Evolutionary conservation across 108 stramenopile genomes (phyloP).

Genomic region (Skeletonema tropicum): DNA sequence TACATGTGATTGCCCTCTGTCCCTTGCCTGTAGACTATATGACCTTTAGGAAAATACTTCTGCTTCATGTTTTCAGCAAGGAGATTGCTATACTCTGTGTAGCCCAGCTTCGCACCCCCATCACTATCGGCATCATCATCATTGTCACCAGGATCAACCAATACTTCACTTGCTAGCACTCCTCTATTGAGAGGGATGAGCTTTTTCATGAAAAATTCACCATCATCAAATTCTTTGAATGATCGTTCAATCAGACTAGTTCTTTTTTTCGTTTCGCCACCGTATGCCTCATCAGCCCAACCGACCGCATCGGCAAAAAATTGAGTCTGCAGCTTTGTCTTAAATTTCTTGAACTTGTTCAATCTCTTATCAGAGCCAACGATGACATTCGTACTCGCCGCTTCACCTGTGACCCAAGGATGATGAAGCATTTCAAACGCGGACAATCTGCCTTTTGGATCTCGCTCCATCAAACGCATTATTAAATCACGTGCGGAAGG

Average conservation of each 20-base stretch:
- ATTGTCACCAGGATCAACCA: conserved; percentile 9
- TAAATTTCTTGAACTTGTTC: conserved; percentile 60
- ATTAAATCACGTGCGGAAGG: conserved; percentile 78
- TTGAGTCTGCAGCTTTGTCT: conserved; percentile 69
- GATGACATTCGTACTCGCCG: conserved; percentile 74
- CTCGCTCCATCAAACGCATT: conserved; percentile 64
- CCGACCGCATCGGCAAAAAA: conserved; percentile 70
- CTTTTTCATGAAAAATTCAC: conserved; percentile 13
- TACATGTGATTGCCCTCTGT: conserved; percentile 78
- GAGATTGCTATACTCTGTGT: conserved; percentile 77
- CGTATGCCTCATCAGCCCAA: conserved; percentile 56
- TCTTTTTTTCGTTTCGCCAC: conserved; percentile 50
- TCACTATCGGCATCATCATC: conserved; percentile 38
- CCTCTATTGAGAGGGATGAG: conserved; percentile 7
- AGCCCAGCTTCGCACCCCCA: conserved; percentile 42
- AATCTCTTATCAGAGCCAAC: conserved; percentile 66
- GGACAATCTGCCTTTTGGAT: conserved; percentile 69
- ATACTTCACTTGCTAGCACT: conserved; percentile 19
- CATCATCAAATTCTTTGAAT: conserved; percentile 68
- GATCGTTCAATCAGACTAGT: conserved; percentile 77
- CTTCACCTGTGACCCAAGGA: conserved; percentile 89
- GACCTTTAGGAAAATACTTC: conserved; percentile 76
- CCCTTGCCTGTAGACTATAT: conserved; percentile 74
- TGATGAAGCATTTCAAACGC: conserved; percentile 88
- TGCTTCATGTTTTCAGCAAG: conserved; percentile 83